These are phyloP conservation scores for Gynochthodes officinalis DNA, from an alignment of 257 asterid species.

Conservation along the genomic window DNA sequence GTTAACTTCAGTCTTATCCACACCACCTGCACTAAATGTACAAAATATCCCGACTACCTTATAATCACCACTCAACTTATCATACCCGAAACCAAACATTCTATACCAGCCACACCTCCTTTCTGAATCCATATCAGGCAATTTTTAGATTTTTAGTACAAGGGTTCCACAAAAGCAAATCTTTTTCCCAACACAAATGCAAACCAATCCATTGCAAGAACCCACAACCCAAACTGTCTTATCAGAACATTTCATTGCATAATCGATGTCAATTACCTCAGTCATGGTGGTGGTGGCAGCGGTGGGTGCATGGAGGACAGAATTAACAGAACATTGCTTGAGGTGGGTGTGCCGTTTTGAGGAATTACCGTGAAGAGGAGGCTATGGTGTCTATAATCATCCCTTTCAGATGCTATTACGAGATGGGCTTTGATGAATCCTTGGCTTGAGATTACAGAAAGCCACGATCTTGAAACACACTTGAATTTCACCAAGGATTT, in stretches of 20 bases:
- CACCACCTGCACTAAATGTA: conserved; percentile 2
- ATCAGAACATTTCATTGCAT: not conserved
- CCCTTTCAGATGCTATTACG: not conserved
- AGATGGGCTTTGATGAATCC: conserved; percentile 14
- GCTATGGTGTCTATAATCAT: not conserved
- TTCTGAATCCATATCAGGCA: conserved; percentile 10
- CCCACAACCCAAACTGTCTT: conserved; percentile 17
- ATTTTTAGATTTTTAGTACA: conserved; percentile 4
- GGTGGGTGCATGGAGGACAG: conserved; percentile 8
- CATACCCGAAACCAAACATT: conserved; percentile 32
- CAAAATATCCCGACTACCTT: conserved; percentile 52
- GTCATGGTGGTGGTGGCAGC: not conserved
- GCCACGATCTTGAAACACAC: conserved; percentile 18
- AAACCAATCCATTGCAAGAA: conserved; percentile 31
- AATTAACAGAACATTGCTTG: conserved; percentile 21
- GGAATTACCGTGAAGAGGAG: conserved; percentile 3
- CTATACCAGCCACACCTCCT: conserved; percentile 6
- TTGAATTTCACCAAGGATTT: conserved; percentile 22
- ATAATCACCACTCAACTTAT: conserved; percentile 30
- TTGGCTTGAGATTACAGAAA: conserved; percentile 9
- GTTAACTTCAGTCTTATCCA: conserved; percentile 26
- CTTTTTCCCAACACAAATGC: conserved; percentile 10
- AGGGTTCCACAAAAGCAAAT: conserved; percentile 29
- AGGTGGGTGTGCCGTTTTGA: conserved; percentile 1
- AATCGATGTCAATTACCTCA: conserved; percentile 1